Base-by-base conservation (phyloP, 1,284 basidiomycete species). In the Ustilago trichophora region DNA sequence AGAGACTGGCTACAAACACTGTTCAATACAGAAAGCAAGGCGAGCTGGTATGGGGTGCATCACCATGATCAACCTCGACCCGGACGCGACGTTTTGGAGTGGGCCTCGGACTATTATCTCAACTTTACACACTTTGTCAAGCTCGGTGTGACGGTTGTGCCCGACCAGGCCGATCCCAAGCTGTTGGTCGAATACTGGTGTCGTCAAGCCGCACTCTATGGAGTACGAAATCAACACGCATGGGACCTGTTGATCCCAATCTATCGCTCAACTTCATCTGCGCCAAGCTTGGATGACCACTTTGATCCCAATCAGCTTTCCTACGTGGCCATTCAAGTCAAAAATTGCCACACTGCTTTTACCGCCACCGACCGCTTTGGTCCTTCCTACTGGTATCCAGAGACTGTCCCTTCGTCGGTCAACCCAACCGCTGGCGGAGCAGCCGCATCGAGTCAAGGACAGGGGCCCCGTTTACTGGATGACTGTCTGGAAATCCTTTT, bases 221-320 rank as follows among this genome's bases (percentile, higher is more conserved):
- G 42, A 6, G 42, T 33, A 5, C 3, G 2, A 2, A 44, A 32
- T 7, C 42, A 44, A 25, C 29, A 19, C 11, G 42, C 6, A 2
- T 44, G 42, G 42, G 27, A 44, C n/a, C 19, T 44, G 6, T 15
- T 44, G 42, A 44, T 44, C 29, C 42, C 42, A 3, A 44, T 44
- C 29, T 44, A 44, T 13, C 42, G 27, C 31, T 44, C 43, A 9
- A 19, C 31, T 24, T 1, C 12, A 29, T 2, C 9, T 27, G 13
- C 47, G 22, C 47, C 47, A 18, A 35, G 8, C 22, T 15, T 12
- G n/a, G 6, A 9, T n/a, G 38, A 50, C 21, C 11, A 25, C 8
- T 50, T 50, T 13, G 37, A 41, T 41, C 37, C 47, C 11, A 34
- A 24, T 5, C 47, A 41, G 29, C 27, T 50, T n/a, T 50, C 47